Percentiles rank a stretch among this genome's conserved stretches.
Conservation (phyloP, 2,329 filamentous ascomycete species). For the Pleoardoris graminearum region DNA sequence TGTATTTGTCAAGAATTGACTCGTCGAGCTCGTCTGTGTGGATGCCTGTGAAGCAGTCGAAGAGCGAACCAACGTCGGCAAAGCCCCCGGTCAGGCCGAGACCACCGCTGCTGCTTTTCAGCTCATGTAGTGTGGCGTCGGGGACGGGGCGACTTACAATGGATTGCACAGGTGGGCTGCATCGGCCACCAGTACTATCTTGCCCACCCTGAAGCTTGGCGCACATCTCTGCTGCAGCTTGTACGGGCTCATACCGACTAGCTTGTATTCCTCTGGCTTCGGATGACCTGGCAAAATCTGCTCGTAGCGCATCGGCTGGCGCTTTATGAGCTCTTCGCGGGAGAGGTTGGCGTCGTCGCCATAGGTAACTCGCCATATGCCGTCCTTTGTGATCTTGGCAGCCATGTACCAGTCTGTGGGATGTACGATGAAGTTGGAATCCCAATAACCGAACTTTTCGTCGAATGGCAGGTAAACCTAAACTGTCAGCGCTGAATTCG, state of each 20-base stretch:
- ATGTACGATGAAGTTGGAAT: conserved; percentile 65
- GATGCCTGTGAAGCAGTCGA: conserved; percentile 57
- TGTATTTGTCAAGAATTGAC: conserved; percentile 41
- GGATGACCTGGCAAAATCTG: conserved; percentile 63
- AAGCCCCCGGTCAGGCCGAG: conserved; percentile 67
- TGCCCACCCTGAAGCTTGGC: conserved; percentile 60
- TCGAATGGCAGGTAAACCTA: conserved; percentile 65
- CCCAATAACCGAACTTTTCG: conserved; percentile 56
- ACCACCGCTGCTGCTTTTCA: conserved; percentile 51
- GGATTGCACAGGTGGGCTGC: conserved; percentile 63
- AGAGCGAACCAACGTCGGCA: conserved; percentile 65
- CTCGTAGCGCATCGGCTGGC: conserved; percentile 60
- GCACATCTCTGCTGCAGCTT: conserved; percentile 65
- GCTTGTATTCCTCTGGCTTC: conserved; percentile 60
- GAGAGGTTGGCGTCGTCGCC: conserved; percentile 60
- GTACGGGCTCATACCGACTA: conserved; percentile 63
- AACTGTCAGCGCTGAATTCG: conserved; percentile 4
- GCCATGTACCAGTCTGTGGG: conserved; percentile 67
- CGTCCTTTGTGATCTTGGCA: conserved; percentile 61
- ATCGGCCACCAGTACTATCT: conserved; percentile 62
- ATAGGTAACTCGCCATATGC: conserved; percentile 66
- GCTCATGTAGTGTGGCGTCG: background rate
- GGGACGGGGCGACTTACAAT: conserved; percentile 35
- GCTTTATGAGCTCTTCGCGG: conserved; percentile 56
- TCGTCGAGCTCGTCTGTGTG: conserved; percentile 41